Percentiles rank a stretch among this genome's conserved stretches.
phyloP scores from a whole-genome alignment of 106 monocot genomes.

The Ottelia alismoides region DNA sequence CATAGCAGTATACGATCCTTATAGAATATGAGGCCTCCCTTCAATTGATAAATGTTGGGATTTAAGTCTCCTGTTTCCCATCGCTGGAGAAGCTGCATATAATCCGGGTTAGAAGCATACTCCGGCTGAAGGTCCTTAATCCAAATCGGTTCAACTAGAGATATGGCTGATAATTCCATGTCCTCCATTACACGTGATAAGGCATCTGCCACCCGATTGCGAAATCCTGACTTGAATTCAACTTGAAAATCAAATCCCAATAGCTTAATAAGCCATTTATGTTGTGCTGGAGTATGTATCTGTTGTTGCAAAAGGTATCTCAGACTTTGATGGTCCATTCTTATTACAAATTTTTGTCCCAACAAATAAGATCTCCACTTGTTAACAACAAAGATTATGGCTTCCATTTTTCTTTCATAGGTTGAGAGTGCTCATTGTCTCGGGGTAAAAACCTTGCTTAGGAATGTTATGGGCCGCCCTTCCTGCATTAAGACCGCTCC shows the following conservation, averaged over 20 bases:
- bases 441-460: not conserved
- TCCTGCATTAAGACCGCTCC: not conserved
- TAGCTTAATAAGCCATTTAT: conserved; percentile 1
- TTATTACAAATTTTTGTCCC: not conserved
- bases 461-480: conserved; percentile 2
- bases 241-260: conserved; percentile 5
- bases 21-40: no score
- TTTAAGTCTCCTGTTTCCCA: no score
- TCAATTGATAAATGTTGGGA: no score
- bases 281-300: not conserved
- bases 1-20: no score
- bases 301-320: not conserved
- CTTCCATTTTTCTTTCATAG: conserved; percentile 1
- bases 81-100: no score
- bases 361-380: conserved; percentile 2
- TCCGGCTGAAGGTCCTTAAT: no score
- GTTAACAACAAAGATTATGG: not conserved
- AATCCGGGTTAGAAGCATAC: no score
- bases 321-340: conserved; percentile 8
- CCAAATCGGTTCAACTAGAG: no score
- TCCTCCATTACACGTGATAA: no score
- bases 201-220: not conserved
- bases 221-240: not conserved
- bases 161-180: no score
- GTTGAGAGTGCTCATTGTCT: not conserved